Evolutionary conservation across 2,329 filamentous ascomycete genomes (phyloP).

Genomic region (Pezicula carpinea): DNA sequence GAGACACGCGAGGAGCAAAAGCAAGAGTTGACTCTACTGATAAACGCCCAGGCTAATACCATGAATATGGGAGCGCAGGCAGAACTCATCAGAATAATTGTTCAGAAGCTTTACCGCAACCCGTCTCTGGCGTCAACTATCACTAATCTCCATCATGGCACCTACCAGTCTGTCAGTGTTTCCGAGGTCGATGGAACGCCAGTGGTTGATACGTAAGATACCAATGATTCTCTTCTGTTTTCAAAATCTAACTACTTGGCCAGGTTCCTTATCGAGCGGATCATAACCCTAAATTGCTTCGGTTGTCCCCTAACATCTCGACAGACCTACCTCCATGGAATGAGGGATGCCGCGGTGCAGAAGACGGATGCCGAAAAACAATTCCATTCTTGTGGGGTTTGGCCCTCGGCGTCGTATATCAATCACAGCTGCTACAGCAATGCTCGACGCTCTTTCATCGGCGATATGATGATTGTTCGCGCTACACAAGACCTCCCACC

Average conservation of each 20-base stretch:
- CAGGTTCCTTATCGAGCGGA: constrained; percentile 41
- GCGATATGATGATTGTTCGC: constrained; percentile 48
- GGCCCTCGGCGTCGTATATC: constrained; percentile 42
- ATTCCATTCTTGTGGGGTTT: constrained; percentile 37
- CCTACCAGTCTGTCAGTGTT: constrained; percentile 30
- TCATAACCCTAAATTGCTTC: constrained; percentile 39
- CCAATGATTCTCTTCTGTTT: neutral
- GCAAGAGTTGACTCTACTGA: constrained; percentile 26
- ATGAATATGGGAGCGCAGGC: constrained; percentile 34
- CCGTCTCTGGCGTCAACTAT: constrained; percentile 31
- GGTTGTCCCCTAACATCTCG: constrained; percentile 27
- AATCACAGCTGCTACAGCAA: constrained; percentile 50
- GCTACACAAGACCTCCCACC: constrained; percentile 38
- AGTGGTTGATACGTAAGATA: constrained; percentile 42
- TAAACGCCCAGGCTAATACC: constrained; percentile 32
- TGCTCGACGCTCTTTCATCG: constrained; percentile 43
- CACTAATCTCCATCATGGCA: constrained; percentile 34
- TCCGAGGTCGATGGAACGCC: constrained; percentile 31
- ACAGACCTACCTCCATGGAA: constrained; percentile 17
- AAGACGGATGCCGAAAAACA: neutral
- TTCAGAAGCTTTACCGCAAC: constrained; percentile 42
- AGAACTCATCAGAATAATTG: constrained; percentile 34
- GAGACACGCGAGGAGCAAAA: constrained; percentile 13
- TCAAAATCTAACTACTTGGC: neutral
- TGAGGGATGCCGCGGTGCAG: neutral